Conservation (phyloP, 2,329 filamentous ascomycete species). For the Ramularia endophylla region DNA sequence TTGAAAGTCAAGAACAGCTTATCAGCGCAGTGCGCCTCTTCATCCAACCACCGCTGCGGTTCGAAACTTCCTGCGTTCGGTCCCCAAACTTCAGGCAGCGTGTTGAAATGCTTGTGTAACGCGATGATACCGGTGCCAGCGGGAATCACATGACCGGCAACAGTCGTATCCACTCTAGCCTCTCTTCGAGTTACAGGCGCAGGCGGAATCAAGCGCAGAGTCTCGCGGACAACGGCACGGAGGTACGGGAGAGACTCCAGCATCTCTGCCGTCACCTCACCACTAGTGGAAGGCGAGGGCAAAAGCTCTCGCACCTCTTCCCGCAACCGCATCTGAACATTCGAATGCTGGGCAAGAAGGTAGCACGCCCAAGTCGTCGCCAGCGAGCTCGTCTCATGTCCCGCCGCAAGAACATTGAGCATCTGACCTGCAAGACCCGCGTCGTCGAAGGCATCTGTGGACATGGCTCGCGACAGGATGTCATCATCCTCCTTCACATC, state of each 20-base stretch:
- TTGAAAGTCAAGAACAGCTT: slow-evolving; percentile 6
- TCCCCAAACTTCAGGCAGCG: not conserved
- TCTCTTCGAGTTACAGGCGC: slow-evolving; percentile 4
- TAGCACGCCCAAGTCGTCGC: too few species aligned
- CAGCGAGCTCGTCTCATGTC: too few species aligned
- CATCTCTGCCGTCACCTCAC: too few species aligned
- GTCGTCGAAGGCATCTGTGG: too few species aligned
- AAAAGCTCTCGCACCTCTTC: too few species aligned
- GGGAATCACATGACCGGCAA: slow-evolving; percentile 4
- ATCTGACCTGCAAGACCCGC: too few species aligned
- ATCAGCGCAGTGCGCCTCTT: not conserved
- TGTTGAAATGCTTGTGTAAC: slow-evolving; percentile 1
- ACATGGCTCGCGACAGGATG: too few species aligned
- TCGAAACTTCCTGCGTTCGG: not conserved
- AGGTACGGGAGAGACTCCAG: slow-evolving; percentile 1
- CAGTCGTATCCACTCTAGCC: slow-evolving; percentile 4
- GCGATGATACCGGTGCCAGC: slow-evolving; percentile 1
- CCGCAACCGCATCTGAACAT: too few species aligned
- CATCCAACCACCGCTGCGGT: slow-evolving; percentile 5
- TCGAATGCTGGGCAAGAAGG: too few species aligned
- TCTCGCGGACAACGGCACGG: not conserved
- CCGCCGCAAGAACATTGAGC: too few species aligned
- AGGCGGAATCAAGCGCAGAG: not conserved
- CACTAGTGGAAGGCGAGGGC: too few species aligned
- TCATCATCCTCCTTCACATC: too few species aligned